phyloP scores from a whole-genome alignment of 176 grass and related monocot genomes.

The Puya raimondii region DNA sequence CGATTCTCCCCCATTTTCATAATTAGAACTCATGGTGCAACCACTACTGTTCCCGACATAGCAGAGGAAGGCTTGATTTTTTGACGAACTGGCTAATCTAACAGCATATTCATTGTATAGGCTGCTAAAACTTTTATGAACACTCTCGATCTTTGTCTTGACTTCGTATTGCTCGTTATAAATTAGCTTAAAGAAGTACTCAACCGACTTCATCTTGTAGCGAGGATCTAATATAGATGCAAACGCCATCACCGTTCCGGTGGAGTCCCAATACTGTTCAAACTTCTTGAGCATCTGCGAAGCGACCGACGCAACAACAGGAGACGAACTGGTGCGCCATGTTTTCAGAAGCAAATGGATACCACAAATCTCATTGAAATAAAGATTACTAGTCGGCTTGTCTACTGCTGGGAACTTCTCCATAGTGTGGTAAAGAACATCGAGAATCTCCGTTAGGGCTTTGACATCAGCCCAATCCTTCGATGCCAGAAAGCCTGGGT shows the following conservation, averaged over 20 bases:
- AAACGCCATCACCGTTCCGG: conserved; percentile 76
- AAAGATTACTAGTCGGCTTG: conserved; percentile 71
- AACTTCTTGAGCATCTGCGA: conserved; percentile 80
- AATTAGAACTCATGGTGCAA: conserved; percentile 43
- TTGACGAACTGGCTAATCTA: conserved; percentile 62
- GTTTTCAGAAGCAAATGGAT: conserved; percentile 92
- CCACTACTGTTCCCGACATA: conserved; percentile 56
- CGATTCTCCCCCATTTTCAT: conserved; percentile 53
- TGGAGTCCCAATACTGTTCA: conserved; percentile 71
- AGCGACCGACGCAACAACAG: conserved; percentile 68
- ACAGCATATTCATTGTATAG: conserved; percentile 84
- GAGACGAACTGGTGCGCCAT: conserved; percentile 57
- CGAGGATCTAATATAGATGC: conserved; percentile 95
- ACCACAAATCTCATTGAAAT: conserved; percentile 95
- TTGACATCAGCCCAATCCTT: conserved; percentile 87
- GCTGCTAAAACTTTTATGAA: conserved; percentile 63
- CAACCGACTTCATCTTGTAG: conserved; percentile 99
- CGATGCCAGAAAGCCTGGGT: conserved; percentile 44
- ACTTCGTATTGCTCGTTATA: conserved; percentile 66
- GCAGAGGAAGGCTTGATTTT: conserved; percentile 56
- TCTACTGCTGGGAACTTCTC: conserved; percentile 72
- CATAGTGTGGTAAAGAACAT: conserved; percentile 79
- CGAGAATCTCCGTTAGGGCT: conserved; percentile 78
- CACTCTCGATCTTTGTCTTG: conserved; percentile 59
- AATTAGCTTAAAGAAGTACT: conserved; percentile 89